These are phyloP conservation scores for Saccharomyces mikatae DNA, from an alignment of 805 yeast genomes.

Conservation along the genomic window DNA sequence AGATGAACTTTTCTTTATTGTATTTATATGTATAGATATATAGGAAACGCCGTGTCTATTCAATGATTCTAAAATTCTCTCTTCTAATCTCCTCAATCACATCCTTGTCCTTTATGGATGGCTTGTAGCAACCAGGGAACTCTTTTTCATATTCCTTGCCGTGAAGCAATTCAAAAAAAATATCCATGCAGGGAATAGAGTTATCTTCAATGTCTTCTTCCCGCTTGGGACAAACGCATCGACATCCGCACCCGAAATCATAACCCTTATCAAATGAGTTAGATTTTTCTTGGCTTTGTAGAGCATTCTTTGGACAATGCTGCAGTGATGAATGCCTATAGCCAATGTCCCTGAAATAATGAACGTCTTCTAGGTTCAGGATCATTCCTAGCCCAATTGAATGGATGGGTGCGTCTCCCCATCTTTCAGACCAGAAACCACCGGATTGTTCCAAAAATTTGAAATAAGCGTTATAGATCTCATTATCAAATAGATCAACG, in stretches of 20 bases:
- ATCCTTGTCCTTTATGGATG: constrained; percentile 3
- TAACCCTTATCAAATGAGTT: constrained; percentile 29
- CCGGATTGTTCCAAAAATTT: constrained; percentile 59
- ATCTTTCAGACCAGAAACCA: constrained; percentile 84
- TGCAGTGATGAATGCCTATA: constrained; percentile 72
- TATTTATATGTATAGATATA: not conserved
- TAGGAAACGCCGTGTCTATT: not conserved
- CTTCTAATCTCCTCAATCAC: constrained; percentile 1
- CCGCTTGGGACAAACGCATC: constrained; percentile 67
- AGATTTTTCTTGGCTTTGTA: constrained; percentile 28
- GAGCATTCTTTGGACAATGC: constrained; percentile 67
- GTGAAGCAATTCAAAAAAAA: constrained; percentile 38
- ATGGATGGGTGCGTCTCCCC: constrained; percentile 98
- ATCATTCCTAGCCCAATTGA: constrained; percentile 78
- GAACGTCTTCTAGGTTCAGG: constrained; percentile 60
- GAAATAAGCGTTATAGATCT: constrained; percentile 60
- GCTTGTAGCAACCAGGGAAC: constrained; percentile 6
- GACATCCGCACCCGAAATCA: constrained; percentile 64
- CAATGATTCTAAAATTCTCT: not conserved
- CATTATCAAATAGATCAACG: constrained; percentile 62
- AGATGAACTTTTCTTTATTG: not conserved
- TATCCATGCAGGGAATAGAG: constrained; percentile 43
- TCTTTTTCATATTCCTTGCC: constrained; percentile 4
- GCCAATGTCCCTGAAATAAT: constrained; percentile 90
- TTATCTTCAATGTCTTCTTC: constrained; percentile 49